A percentile compares a stretch with the other conserved stretches of the same genome.
Evolutionary conservation across 768 basidiomycete genomes (phyloP).

Genomic region (Tubosaeta sp.): DNA sequence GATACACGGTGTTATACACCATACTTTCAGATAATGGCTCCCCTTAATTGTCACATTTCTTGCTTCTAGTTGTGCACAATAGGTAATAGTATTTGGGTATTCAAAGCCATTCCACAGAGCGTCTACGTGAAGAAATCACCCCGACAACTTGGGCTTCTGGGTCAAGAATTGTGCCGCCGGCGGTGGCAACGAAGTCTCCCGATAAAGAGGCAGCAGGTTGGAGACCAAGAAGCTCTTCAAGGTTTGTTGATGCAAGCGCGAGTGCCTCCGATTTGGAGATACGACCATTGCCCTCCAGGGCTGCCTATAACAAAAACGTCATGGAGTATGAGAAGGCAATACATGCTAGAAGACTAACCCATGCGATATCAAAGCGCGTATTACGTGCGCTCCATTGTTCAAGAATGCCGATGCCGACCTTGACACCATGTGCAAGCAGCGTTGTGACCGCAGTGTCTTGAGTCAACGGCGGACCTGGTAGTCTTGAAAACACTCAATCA

Average conservation of each 20-base stretch:
- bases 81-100: background rate
- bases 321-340: slow-evolving; percentile 24
- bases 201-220: slow-evolving; percentile 10
- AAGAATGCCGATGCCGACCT: slow-evolving; percentile 62
- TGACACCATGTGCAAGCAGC: slow-evolving; percentile 65
- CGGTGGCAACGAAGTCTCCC: slow-evolving; percentile 55
- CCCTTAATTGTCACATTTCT: slow-evolving; percentile 4
- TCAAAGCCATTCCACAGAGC: slow-evolving; percentile 49
- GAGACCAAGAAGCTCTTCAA: slow-evolving; percentile 44
- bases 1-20: background rate
- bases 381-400: slow-evolving; percentile 73
- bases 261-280: slow-evolving; percentile 47
- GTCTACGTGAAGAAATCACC: slow-evolving; percentile 46
- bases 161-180: slow-evolving; percentile 51
- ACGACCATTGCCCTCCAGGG: slow-evolving; percentile 35
- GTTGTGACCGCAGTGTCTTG: slow-evolving; percentile 52
- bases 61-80: background rate
- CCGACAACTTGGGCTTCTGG: slow-evolving; percentile 46
- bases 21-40: background rate
- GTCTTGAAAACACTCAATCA: slow-evolving; percentile 17
- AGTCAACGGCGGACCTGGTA: slow-evolving; percentile 30
- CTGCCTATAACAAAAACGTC: slow-evolving; percentile 28
- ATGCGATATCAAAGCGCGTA: slow-evolving; percentile 74
- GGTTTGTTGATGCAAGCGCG: slow-evolving; percentile 49
- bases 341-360: slow-evolving; percentile 49